Evolutionary conservation across 2,329 filamentous ascomycete species (phyloP).

Genomic region (Arthrobotrys iridis): DNA sequence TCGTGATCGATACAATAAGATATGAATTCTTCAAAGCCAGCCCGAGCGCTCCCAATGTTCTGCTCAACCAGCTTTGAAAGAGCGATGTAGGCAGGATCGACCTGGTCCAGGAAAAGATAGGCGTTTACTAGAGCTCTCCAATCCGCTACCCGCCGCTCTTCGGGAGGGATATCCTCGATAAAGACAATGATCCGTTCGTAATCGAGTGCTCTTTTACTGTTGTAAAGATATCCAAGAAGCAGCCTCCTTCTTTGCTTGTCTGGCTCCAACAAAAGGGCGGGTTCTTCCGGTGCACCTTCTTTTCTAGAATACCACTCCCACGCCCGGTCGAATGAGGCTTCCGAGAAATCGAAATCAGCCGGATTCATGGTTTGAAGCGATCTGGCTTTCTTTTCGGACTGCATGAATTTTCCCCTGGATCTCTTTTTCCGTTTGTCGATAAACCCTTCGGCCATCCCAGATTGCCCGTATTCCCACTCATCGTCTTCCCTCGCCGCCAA

Average conservation of each 20-base stretch:
- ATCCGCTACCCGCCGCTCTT: slow-evolving; percentile 14
- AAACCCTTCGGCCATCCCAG: slow-evolving; percentile 27
- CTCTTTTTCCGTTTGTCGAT: slow-evolving; percentile 23
- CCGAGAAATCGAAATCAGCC: slow-evolving; percentile 22
- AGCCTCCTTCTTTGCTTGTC: slow-evolving; percentile 16
- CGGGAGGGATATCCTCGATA: slow-evolving; percentile 39
- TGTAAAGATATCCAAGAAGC: slow-evolving; percentile 48
- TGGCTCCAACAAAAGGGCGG: slow-evolving; percentile 3
- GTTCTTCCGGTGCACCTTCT: background rate
- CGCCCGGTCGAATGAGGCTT: slow-evolving; percentile 32
- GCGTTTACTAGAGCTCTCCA: slow-evolving; percentile 25
- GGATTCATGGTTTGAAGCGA: slow-evolving; percentile 17
- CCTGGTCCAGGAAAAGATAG: slow-evolving; percentile 23
- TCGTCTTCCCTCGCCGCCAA: slow-evolving; percentile 23
- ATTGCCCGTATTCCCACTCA: slow-evolving; percentile 32
- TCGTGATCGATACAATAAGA: slow-evolving; percentile 51
- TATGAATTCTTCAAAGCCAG: slow-evolving; percentile 57
- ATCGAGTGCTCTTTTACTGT: slow-evolving; percentile 49
- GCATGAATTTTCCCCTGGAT: slow-evolving; percentile 2
- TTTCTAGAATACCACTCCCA: slow-evolving; percentile 38
- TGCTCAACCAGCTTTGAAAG: slow-evolving; percentile 11
- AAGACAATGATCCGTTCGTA: slow-evolving; percentile 52
- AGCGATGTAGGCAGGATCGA: background rate
- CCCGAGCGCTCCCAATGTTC: slow-evolving; percentile 16
- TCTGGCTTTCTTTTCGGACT: background rate